Evolutionary conservation across 2,329 filamentous ascomycete species (phyloP).

Genomic region (Fusarium buharicum): DNA sequence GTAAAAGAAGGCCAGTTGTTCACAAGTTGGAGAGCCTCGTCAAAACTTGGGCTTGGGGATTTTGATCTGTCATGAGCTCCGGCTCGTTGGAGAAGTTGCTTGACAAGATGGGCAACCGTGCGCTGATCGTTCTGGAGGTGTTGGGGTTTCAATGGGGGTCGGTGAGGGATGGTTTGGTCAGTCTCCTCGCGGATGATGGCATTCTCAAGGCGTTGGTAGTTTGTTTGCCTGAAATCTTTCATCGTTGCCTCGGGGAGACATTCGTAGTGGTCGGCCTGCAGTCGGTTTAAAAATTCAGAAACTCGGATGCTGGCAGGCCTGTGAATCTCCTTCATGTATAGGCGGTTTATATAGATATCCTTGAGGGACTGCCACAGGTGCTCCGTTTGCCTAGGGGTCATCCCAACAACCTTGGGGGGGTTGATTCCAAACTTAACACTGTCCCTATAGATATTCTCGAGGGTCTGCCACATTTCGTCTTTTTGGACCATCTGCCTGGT

Average conservation of each 20-base stretch:
- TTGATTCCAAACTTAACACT: slow-evolving; percentile 17
- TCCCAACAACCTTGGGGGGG: slow-evolving; percentile 14
- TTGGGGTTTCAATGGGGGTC: slow-evolving; percentile 38
- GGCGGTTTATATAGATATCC: slow-evolving; percentile 46
- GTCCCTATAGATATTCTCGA: slow-evolving; percentile 39
- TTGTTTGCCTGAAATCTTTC: slow-evolving; percentile 32
- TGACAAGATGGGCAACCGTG: slow-evolving; percentile 45
- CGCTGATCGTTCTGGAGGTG: slow-evolving; percentile 46
- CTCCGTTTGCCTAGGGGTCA: slow-evolving; percentile 48
- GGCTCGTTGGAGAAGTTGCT: slow-evolving; percentile 47
- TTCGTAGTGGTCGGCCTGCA: slow-evolving; percentile 47
- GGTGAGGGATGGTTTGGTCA: slow-evolving; percentile 30
- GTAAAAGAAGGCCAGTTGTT: slow-evolving; percentile 37
- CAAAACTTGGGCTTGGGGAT: slow-evolving; percentile 43
- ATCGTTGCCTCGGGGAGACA: slow-evolving; percentile 40
- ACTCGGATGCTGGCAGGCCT: slow-evolving; percentile 45
- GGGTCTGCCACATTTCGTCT: slow-evolving; percentile 44
- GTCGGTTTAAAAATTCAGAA: slow-evolving; percentile 43
- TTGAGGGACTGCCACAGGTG: slow-evolving; percentile 49
- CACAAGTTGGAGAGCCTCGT: slow-evolving; percentile 45
- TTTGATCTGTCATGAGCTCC: slow-evolving; percentile 36
- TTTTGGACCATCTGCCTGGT: slow-evolving; percentile 37
- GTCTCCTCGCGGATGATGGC: slow-evolving; percentile 46
- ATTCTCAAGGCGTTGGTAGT: slow-evolving; percentile 49
- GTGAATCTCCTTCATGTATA: slow-evolving; percentile 52